Evolutionary conservation across 768 basidiomycete genomes (phyloP), one percentile per base, ranked within the genome.

Genomic region (Termitomyces sp.): DNA sequence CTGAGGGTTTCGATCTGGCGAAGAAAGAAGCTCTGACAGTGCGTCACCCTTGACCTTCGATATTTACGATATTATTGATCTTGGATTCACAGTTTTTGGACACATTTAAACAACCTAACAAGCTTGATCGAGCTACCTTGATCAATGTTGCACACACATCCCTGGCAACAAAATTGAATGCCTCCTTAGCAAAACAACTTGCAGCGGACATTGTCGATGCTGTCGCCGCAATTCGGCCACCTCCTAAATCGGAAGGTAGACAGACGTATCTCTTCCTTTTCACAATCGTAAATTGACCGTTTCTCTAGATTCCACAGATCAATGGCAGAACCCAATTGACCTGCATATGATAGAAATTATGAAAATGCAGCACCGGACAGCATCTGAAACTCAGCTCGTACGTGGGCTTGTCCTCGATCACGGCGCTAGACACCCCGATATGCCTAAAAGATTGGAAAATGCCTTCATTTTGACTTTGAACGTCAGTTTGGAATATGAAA

Each of bases 321-420:
- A 85, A 61, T 89, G 83, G 79, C 81, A 80, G 50, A 87, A 94
- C 62, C 94, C 95, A 47, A 95, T 98, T 66, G 97, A 99, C 76
- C 78, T 99, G 53, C 96, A 98, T 74, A 99, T 99, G 97, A 77
- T 99, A 49, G 97, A 99, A 74, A 87, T 98, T 58, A 98, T 98
- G 97, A 98, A 98, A 77, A 99, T 99, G 97, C 96, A 97, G 71
- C 97, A 99, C 75, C 89, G 95, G 64, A 95, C 89, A 40, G 94
- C 97, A 58, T 94, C 93, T 22, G 97, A 99, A 71, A 99, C 97
- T 29, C 91, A 97, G 68, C 84, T 99, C 36, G 78, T 99, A 64
- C 89, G 91, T 63, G 97, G 97, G 33, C 80, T 99, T 54, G 97
- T 99, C 42, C 80, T 99, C 63, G 97, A 99, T 74, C 96, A 98